Evolutionary conservation across 352 stramenopile species (phyloP), one percentile per base, ranked within the genome.

Genomic region (Peronospora destructor): DNA sequence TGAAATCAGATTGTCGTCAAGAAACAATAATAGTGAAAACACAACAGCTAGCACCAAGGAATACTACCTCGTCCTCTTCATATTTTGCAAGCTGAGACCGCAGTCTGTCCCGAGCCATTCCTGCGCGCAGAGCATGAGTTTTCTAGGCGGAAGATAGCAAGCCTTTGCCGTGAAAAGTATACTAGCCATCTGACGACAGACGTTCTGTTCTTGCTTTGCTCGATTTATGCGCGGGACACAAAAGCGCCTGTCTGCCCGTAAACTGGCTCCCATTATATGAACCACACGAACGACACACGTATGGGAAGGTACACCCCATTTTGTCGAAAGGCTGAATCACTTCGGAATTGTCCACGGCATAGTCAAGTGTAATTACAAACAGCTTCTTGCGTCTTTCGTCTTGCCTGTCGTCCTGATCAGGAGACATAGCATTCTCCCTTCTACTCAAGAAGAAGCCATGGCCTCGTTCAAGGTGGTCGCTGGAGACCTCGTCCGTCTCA

Each of bases 401-500:
- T 26, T 26, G 23, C 23, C 23, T 26, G 23, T 6, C 23, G 23
- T 26, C 23, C 23, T 26, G 23, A 26, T 6, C 4, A 6, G 23
- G 4, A 26, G 23, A 26, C 23, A 26, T 6, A 26, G 1, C 28
- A 32, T 32, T 32, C 7, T 32, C 28, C 7, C 3, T 32, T 32
- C 10, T 32, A 16, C 30, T 13, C 1, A 33, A 33, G 33, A 17
- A 36, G 33, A 17, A 36, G 41, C 38, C 39, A 72, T 63, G 38
- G 52, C 65, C 39, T 61, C 59, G 45, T 80, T 80, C 58, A 73
- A 71, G 30, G 19, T 80, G 41, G 61, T 76, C 10, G 75, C 71
- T 12, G 62, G 67, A 38, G 76, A 87, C 54, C 60, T 87, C 43
- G 74, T 84, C 39, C 73, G 71, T 23, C 66, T 87, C 38, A 64